Percentiles rank a stretch among this genome's conserved stretches.
phyloP scores from a whole-genome alignment of 2,329 filamentous ascomycete genomes.

The Verticillium klebahnii region DNA sequence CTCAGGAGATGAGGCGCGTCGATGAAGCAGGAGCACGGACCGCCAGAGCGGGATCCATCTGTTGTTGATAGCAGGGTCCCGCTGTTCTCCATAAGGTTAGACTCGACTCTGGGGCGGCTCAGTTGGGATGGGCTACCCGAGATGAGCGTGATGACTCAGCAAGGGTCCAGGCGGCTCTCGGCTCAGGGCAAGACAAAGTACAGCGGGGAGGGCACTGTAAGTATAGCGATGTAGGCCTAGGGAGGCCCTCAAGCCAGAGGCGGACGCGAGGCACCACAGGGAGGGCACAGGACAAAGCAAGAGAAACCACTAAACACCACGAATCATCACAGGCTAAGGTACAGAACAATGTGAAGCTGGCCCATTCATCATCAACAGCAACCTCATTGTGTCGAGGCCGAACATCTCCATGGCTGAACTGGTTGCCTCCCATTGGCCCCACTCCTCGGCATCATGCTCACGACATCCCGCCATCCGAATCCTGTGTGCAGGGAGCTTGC shows the following conservation, averaged over 20 bases:
- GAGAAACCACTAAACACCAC: not conserved
- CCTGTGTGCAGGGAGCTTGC: not conserved
- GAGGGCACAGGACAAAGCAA: too few relatives aligned
- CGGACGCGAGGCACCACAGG: not conserved
- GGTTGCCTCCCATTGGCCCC: not conserved
- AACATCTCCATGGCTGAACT: not conserved
- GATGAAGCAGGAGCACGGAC: not conserved
- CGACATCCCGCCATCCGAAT: not conserved
- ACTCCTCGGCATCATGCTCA: not conserved
- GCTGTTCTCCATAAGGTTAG: not conserved
- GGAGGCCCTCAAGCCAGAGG: too few relatives aligned
- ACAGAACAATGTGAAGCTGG: not conserved
- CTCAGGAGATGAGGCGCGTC: not conserved
- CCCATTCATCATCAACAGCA: not conserved
- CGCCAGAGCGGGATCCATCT: not conserved
- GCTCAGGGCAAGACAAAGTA: slow-evolving; percentile 1
- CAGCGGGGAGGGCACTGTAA: too few relatives aligned
- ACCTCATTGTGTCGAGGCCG: not conserved
- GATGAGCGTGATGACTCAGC: slow-evolving; percentile 6
- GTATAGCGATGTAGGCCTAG: too few relatives aligned
- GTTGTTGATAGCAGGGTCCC: not conserved
- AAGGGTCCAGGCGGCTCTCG: slow-evolving; percentile 6
- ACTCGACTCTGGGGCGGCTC: not conserved
- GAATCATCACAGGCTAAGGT: not conserved
- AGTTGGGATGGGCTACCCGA: not conserved